Evolutionary conservation across 768 basidiomycete species (phyloP).

Genomic region (Gloeopeniophorella convolvens): DNA sequence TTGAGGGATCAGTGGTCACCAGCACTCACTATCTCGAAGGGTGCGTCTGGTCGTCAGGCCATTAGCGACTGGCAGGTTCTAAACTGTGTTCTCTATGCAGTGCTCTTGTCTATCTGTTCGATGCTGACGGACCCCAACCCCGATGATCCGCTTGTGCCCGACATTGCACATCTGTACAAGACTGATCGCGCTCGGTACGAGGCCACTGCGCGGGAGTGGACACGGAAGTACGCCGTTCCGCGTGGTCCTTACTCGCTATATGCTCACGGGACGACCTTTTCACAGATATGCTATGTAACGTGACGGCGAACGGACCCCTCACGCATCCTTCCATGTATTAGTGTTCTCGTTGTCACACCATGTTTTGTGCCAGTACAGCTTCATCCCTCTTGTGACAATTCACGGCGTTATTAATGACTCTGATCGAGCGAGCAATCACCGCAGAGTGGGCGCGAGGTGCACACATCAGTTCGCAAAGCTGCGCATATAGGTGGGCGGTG

Average conservation of each 20-base stretch:
- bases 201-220: constrained; percentile 98
- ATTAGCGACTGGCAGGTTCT: not conserved
- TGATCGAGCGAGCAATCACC: not conserved
- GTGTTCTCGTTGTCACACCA: constrained; percentile 15
- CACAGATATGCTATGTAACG: constrained; percentile 21
- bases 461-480: no score
- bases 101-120: constrained; percentile 95
- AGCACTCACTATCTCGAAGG: constrained; percentile 98
- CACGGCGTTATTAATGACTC: constrained; percentile 11
- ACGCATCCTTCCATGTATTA: constrained; percentile 16
- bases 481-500: no score
- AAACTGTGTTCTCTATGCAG: constrained; percentile 34
- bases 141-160: constrained; percentile 97
- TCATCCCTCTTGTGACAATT: constrained; percentile 14
- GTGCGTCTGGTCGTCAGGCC: constrained; percentile 35
- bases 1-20: constrained; percentile 99
- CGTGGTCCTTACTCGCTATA: not conserved
- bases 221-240: constrained; percentile 75
- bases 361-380: constrained; percentile 14
- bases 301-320: constrained; percentile 5
- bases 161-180: constrained; percentile 99
- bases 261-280: constrained; percentile 1
- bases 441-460: not conserved
- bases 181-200: constrained; percentile 96
- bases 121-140: constrained; percentile 99